Evolutionary conservation across 2,329 filamentous ascomycete genomes (phyloP).

Genomic region (Esteya vermicola): DNA sequence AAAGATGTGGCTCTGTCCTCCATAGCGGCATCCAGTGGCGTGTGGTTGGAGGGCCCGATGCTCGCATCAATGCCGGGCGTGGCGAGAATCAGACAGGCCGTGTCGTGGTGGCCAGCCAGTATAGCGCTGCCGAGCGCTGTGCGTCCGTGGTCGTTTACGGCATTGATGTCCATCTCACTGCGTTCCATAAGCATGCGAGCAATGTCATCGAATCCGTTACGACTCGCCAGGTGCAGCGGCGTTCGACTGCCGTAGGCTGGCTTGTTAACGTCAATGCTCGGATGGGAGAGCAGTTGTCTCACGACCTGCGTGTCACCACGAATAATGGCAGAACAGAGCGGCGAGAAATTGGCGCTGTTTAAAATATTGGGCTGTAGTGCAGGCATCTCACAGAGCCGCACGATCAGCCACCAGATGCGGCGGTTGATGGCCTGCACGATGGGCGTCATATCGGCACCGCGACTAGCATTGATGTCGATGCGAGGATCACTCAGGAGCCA

Average conservation of each 20-base stretch:
- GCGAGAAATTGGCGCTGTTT: background rate
- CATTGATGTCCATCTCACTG: background rate
- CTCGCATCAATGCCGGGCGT: too few relatives aligned
- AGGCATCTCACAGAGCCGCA: too few relatives aligned
- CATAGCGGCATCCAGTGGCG: too few relatives aligned
- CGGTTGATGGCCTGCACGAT: too few relatives aligned
- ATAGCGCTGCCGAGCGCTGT: background rate
- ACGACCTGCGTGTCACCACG: background rate
- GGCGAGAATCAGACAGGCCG: too few relatives aligned
- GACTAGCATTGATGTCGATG: background rate
- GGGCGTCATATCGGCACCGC: too few relatives aligned
- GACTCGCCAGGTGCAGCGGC: background rate
- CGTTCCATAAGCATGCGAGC: background rate
- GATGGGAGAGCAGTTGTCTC: background rate
- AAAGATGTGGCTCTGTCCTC: too few relatives aligned
- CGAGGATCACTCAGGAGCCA: background rate
- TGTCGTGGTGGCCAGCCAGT: too few relatives aligned
- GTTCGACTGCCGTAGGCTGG: background rate
- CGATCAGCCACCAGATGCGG: too few relatives aligned
- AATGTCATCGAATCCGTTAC: background rate
- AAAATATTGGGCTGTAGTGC: too few relatives aligned
- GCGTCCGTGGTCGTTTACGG: background rate
- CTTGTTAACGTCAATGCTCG: background rate
- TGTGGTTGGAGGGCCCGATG: too few relatives aligned
- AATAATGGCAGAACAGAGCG: background rate